Evolutionary conservation across 805 yeast species (phyloP).

Genomic region (Ogataea pini): DNA sequence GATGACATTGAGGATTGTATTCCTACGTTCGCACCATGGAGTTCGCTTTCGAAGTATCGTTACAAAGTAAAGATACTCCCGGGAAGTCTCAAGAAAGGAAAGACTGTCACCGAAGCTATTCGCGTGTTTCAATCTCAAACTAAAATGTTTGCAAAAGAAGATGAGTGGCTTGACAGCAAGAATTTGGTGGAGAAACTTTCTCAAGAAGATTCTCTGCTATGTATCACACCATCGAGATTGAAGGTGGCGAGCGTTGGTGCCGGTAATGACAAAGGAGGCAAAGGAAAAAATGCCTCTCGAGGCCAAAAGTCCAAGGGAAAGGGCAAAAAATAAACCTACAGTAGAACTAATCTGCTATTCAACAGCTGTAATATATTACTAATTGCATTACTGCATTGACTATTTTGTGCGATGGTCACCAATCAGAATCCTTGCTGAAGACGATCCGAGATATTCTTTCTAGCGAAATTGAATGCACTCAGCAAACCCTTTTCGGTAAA

Average conservation of each 20-base stretch:
- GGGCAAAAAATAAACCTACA: conserved; percentile 24
- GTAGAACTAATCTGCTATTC: not conserved
- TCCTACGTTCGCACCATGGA: conserved; percentile 94
- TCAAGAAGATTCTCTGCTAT: conserved; percentile 64
- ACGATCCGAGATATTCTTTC: conserved; percentile 55
- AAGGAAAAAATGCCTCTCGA: conserved; percentile 1
- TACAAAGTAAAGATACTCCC: conserved; percentile 85
- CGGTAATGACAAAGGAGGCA: conserved; percentile 25
- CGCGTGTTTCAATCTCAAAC: conserved; percentile 50
- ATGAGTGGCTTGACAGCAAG: conserved; percentile 74
- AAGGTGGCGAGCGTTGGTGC: conserved; percentile 61
- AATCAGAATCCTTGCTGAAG: conserved; percentile 40
- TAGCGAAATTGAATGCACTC: conserved; percentile 87
- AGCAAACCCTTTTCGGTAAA: conserved; percentile 73
- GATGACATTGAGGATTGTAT: conserved; percentile 65
- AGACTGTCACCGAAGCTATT: conserved; percentile 71
- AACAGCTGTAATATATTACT: conserved; percentile 2
- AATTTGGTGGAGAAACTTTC: conserved; percentile 56
- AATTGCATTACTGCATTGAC: not conserved
- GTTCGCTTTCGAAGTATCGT: conserved; percentile 67
- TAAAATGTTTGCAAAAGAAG: conserved; percentile 29
- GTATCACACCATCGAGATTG: conserved; percentile 70
- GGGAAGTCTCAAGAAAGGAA: conserved; percentile 82
- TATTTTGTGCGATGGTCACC: not conserved
- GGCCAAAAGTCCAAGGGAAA: conserved; percentile 22